phyloP scores from a whole-genome alignment of 192 early-diverging fungal genomes.

The Chytriomyces sp. region DNA sequence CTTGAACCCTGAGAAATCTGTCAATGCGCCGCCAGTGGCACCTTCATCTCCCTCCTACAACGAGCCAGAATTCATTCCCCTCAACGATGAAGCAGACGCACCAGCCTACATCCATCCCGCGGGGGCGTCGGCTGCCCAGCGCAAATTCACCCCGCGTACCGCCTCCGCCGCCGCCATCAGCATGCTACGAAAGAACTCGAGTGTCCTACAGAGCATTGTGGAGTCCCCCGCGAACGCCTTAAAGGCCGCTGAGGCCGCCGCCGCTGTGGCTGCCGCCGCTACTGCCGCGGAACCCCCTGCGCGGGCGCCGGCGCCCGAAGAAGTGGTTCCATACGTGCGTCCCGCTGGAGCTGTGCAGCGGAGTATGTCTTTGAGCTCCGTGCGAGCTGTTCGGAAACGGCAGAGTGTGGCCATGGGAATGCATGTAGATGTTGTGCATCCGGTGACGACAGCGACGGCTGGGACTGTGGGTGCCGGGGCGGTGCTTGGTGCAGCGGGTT shows the following conservation, averaged over 20 bases:
- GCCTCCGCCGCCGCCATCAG: constrained; percentile 3
- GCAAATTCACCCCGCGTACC: background rate
- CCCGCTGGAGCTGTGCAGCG: background rate
- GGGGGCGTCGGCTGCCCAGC: background rate
- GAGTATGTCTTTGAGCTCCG: background rate
- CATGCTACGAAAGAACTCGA: constrained; percentile 1
- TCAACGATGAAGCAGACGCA: constrained; percentile 1
- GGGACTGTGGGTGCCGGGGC: background rate
- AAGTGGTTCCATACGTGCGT: background rate
- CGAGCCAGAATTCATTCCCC: background rate
- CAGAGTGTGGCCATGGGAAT: background rate
- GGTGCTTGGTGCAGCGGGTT: background rate
- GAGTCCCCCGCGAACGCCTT: background rate
- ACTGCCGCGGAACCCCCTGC: background rate
- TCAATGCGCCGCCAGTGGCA: background rate
- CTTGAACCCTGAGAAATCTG: background rate
- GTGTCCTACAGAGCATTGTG: background rate
- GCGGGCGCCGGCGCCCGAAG: background rate
- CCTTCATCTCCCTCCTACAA: background rate
- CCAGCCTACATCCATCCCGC: background rate
- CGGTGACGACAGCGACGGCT: no score
- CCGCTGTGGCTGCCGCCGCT: background rate
- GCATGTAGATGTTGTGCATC: no score
- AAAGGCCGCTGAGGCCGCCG: background rate
- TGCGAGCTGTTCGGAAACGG: background rate